Percentiles rank a stretch among this genome's conserved stretches.
Evolutionary conservation across 176 grass and related monocot species (phyloP).

Genomic region (Juncus effusus): DNA sequence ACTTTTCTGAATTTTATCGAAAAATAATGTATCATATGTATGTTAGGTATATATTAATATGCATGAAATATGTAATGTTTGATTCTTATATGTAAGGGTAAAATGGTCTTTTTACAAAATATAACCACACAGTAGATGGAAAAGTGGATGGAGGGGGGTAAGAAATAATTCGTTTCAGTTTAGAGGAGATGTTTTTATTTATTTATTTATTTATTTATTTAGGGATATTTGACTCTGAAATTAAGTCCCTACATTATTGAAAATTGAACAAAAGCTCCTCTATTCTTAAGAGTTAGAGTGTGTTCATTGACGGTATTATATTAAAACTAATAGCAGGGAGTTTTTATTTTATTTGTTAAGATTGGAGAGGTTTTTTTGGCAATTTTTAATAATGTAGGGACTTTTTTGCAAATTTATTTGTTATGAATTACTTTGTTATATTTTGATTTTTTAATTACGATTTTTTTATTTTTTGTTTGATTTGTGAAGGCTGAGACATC

Average conservation of each 20-base stretch:
- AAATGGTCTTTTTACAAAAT: not conserved
- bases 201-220: not conserved
- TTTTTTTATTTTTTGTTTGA: conserved; percentile 1
- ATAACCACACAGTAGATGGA: not conserved
- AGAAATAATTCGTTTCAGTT: not conserved
- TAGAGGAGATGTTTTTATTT: not conserved
- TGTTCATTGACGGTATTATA: no score
- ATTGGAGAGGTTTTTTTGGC: not conserved
- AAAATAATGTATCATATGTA: no score
- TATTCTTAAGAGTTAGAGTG: not conserved
- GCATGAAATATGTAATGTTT: no score
- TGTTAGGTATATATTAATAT: no score
- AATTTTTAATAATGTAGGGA: no score
- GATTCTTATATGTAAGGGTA: no score
- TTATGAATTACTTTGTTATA: not conserved
- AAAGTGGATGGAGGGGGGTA: not conserved
- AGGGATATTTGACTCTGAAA: not conserved
- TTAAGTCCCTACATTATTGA: no score
- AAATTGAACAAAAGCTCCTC: no score
- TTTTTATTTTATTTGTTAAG: no score
- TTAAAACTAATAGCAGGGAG: not conserved
- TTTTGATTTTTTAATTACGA: not conserved
- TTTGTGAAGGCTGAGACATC: conserved; percentile 66
- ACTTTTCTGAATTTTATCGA: no score
- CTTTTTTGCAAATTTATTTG: not conserved